A percentile compares a stretch with the other conserved stretches of the same genome.
These are phyloP conservation scores for Trametes pubescens DNA, from an alignment of 1,284 basidiomycete species.

Conservation along the genomic window DNA sequence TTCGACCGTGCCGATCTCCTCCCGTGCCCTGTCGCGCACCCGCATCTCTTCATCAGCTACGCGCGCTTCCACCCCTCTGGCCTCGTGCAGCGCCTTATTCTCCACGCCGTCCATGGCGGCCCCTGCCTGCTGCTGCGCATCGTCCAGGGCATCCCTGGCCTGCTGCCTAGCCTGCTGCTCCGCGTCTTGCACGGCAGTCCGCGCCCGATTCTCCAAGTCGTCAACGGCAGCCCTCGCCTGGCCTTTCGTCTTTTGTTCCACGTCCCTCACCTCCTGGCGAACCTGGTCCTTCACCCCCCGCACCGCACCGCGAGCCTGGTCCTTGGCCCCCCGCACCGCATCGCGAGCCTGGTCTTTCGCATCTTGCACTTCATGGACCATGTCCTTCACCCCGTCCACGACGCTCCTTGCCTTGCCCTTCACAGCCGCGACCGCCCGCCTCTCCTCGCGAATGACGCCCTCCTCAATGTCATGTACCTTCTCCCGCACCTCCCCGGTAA, in stretches of 20 bases:
- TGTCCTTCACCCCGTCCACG: background rate
- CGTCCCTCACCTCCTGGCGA: background rate
- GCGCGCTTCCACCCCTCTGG: background rate
- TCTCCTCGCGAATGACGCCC: background rate
- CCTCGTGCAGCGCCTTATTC: background rate
- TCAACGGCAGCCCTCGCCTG: background rate
- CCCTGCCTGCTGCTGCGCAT: background rate
- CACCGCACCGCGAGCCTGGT: background rate
- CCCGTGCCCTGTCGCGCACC: background rate
- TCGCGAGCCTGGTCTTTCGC: background rate
- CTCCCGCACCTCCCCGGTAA: background rate
- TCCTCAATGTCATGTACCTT: background rate
- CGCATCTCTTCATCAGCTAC: background rate
- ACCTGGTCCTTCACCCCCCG: background rate
- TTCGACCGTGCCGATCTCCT: background rate
- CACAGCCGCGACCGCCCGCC: background rate
- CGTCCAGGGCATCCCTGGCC: background rate
- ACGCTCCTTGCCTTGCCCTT: background rate
- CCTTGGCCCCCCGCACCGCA: background rate
- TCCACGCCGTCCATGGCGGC: background rate
- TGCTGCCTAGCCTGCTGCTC: no score
- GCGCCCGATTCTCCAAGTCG: no score
- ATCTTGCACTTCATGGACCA: background rate
- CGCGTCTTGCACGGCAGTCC: no score
- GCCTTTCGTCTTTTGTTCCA: no score